These are phyloP conservation scores for Rhipidocladum racemiflorum DNA, from an alignment of 176 grass and related monocot species.

Conservation along the genomic window DNA sequence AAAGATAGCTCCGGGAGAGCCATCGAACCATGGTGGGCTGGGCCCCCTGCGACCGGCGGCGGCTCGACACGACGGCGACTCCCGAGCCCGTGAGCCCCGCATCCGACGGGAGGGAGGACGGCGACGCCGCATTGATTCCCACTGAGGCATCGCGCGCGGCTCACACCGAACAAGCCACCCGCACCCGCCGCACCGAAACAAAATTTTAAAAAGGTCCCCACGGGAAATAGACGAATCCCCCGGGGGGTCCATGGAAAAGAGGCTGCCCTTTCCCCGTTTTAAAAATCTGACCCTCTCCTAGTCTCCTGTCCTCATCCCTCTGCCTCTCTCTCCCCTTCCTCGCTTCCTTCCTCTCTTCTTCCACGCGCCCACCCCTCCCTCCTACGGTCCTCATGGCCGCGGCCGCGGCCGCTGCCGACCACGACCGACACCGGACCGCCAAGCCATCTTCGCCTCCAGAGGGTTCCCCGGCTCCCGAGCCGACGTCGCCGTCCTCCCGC, in stretches of 20 bases:
- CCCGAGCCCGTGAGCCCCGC: constrained; percentile 7
- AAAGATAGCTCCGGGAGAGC: not conserved
- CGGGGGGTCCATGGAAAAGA: not conserved
- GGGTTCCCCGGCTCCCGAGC: not conserved
- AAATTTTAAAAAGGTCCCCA: not conserved
- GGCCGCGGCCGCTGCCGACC: constrained; percentile 34
- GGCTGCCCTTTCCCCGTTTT: constrained; percentile 6
- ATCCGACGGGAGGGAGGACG: not conserved
- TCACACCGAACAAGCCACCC: not conserved
- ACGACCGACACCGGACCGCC: not conserved
- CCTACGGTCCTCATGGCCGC: constrained; percentile 37
- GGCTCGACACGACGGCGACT: not conserved
- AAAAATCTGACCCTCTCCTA: constrained; percentile 8
- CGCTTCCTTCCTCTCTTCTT: not conserved
- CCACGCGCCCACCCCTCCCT: not conserved
- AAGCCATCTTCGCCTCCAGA: not conserved
- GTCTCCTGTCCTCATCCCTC: not conserved
- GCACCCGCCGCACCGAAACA: not conserved
- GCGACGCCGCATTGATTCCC: not conserved
- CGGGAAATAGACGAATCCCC: not conserved
- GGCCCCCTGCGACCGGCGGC: not conserved
- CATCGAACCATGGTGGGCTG: not conserved
- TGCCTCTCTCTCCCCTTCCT: not conserved
- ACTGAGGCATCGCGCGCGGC: not conserved
- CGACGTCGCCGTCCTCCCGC: not conserved